Evolutionary conservation across 768 basidiomycete species (phyloP).

Genomic region (Pleurotus tuber-regium): DNA sequence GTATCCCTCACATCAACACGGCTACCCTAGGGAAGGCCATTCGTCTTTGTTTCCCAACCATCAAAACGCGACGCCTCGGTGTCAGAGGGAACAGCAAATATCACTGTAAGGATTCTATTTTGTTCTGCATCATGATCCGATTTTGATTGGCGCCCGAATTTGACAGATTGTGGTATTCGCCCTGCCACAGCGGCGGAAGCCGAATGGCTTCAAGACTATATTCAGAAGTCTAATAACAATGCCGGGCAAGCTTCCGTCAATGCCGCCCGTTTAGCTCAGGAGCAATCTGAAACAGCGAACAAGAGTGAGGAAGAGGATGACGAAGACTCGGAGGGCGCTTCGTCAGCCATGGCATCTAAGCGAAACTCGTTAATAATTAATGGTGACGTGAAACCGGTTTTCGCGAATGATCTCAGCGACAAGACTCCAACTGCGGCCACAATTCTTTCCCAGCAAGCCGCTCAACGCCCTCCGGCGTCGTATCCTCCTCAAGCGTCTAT

Average conservation of each 20-base stretch:
- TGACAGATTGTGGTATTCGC: slow-evolving; percentile 85
- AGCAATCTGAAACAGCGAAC: slow-evolving; percentile 57
- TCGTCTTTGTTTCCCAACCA: slow-evolving; percentile 88
- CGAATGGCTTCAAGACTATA: slow-evolving; percentile 90
- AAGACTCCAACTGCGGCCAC: slow-evolving; percentile 85
- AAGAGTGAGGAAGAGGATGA: slow-evolving; percentile 76
- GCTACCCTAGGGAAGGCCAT: slow-evolving; percentile 95
- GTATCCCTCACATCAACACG: slow-evolving; percentile 92
- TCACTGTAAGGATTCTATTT: slow-evolving; percentile 65
- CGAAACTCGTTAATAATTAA: slow-evolving; percentile 70
- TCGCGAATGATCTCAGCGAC: slow-evolving; percentile 67
- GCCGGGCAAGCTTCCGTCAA: slow-evolving; percentile 75
- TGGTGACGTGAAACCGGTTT: slow-evolving; percentile 59
- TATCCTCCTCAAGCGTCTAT: slow-evolving; percentile 75
- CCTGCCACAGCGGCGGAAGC: slow-evolving; percentile 89
- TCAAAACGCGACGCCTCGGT: slow-evolving; percentile 91
- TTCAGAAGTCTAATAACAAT: slow-evolving; percentile 86
- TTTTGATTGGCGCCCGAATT: slow-evolving; percentile 28
- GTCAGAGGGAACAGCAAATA: slow-evolving; percentile 96
- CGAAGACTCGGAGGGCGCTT: slow-evolving; percentile 75
- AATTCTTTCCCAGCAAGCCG: slow-evolving; percentile 73
- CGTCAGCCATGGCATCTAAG: slow-evolving; percentile 63
- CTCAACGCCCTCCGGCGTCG: slow-evolving; percentile 50
- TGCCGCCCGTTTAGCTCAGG: slow-evolving; percentile 69
- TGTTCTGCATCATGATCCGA: slow-evolving; percentile 26